Evolutionary conservation across 176 grass and related monocot genomes (phyloP).

Genomic region (Aegilops sharonensis): DNA sequence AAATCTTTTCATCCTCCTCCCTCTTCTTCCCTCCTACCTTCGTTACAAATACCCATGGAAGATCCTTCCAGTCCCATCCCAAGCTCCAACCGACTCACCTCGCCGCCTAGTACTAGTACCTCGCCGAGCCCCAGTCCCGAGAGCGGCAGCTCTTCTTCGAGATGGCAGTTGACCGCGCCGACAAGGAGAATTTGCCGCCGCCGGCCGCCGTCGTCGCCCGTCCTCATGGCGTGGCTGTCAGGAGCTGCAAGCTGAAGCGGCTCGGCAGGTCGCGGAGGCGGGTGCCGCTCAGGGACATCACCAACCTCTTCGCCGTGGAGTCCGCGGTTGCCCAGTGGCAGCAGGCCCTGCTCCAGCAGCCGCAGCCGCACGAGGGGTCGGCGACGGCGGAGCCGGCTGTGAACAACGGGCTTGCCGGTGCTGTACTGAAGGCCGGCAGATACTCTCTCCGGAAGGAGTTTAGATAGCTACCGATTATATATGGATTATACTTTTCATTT

Average conservation of each 20-base stretch:
- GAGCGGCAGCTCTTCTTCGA: not conserved
- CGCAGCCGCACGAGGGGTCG: not conserved
- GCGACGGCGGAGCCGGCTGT: too few species aligned
- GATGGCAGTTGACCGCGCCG: constrained; percentile 15
- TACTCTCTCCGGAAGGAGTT: constrained; percentile 38
- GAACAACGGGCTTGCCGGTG: too few species aligned
- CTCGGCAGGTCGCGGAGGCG: not conserved
- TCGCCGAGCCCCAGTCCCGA: not conserved
- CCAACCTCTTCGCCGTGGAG: constrained; percentile 11
- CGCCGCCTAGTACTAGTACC: not conserved
- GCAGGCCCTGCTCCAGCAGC: not conserved
- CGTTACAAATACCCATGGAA: constrained; percentile 48
- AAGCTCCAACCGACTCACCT: not conserved
- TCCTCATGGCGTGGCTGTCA: not conserved
- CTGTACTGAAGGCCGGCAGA: not conserved
- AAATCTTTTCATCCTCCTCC: constrained; percentile 9
- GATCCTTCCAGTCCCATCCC: not conserved
- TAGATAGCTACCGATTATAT: constrained; percentile 20
- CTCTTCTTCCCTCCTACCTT: not conserved
- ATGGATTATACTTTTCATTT: not conserved
- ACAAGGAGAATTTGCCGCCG: constrained; percentile 23
- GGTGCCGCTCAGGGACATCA: constrained; percentile 38
- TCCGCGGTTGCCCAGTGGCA: not conserved
- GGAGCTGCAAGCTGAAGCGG: constrained; percentile 37
- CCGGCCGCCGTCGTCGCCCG: not conserved